Conservation (phyloP, 1,284 basidiomycete species). For the Acaromyces ingoldii region DNA sequence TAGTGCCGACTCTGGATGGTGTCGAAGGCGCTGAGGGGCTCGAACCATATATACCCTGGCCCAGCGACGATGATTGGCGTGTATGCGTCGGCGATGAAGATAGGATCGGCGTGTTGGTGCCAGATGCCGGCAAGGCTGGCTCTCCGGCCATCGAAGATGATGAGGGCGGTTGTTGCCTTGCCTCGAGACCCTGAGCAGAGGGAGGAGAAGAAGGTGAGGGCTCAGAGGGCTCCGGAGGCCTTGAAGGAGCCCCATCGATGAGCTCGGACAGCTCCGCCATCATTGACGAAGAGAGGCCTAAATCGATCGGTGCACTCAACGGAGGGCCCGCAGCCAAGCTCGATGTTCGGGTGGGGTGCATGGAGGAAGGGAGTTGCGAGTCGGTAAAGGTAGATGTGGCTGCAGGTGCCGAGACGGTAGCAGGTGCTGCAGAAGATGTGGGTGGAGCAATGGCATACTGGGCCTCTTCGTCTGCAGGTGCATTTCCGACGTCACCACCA, state of each 20-base stretch:
- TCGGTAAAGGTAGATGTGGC: not conserved
- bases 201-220: not conserved
- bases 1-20: conserved; percentile 16
- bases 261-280: conserved; percentile 38
- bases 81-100: conserved; percentile 10
- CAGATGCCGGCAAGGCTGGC: not conserved
- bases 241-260: conserved; percentile 20
- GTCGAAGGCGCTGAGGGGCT: conserved; percentile 9
- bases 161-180: conserved; percentile 10
- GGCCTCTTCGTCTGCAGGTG: not conserved
- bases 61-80: conserved; percentile 15
- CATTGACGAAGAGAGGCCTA: conserved; percentile 28
- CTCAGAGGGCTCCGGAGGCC: not conserved
- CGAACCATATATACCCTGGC: conserved; percentile 1
- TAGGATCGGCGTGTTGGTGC: not conserved
- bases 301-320: not conserved
- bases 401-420: not conserved
- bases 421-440: not conserved
- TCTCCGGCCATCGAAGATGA: conserved; percentile 12
- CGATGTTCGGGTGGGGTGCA: not conserved
- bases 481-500: conserved; percentile 6
- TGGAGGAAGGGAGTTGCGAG: not conserved
- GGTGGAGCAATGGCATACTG: not conserved
- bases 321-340: not conserved
- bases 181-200: too few relatives aligned